Base-by-base conservation (phyloP, 306 rosid species). In the Purshia tridentata region DNA sequence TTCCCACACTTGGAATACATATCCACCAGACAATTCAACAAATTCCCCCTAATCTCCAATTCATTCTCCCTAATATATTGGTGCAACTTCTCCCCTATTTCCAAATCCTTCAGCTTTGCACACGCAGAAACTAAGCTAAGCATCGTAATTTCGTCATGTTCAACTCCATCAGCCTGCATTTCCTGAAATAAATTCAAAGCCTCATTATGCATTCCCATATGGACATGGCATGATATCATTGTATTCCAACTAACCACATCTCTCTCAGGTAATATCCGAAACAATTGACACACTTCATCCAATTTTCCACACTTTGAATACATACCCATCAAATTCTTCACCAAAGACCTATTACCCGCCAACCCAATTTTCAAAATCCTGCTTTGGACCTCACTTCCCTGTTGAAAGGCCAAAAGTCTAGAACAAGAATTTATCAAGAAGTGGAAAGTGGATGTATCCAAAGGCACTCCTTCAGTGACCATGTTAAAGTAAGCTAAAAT, bases 1-100 rank as follows among this genome's bases (percentile, higher is more conserved):
- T 41, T 72, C 16, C 84, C 84, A 53, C 84, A 80, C 56, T 80
- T 62, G 16, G 65, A 20, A 37, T 80, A 80, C 84, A 80, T 80
- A 29, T 75, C 70, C 56, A 75, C 77, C 44, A 80, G 35, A 69
- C 77, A 75, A 65, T 75, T 80, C 69, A 71, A 20, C 73, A 80
- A 58, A 41, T 71, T 70, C 57, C 73, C 74, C 29, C 57, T 41
- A 56, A 80, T 20, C 45, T 65, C 70, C 65, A 80, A 39, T 4
- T 22, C 65, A 23, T 80, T 76, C 45, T 70, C 64, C 56, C 70
- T 56, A 9, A 70, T 56, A 47, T 61, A 64, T 5, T 6, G 72
- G 57, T 62, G 72, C 14, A 80, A 65, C 50, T 62, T 51, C 65
- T 76, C 80, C 5, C 84, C 84, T 65, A 46, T 65, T 37, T 80